A percentile compares a stretch with the other conserved stretches of the same genome.
These are phyloP conservation scores for Apiospora hydei DNA, from an alignment of 2,329 filamentous ascomycete species.

Conservation along the genomic window DNA sequence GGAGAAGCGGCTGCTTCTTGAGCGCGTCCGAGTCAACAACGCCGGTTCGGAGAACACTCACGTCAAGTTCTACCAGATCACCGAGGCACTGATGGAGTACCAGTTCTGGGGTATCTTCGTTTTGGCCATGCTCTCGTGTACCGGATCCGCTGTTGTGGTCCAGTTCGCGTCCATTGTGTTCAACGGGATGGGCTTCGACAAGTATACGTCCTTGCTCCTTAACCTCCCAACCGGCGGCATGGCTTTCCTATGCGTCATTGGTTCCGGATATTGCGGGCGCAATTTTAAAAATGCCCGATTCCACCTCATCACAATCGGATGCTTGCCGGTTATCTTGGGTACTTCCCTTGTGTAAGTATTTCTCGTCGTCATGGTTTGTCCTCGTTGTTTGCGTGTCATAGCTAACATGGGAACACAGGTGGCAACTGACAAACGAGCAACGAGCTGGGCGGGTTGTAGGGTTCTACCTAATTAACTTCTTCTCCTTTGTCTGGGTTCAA, in stretches of 20 bases:
- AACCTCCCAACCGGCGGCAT: constrained; percentile 44
- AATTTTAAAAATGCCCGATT: constrained; percentile 37
- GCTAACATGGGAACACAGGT: constrained; percentile 27
- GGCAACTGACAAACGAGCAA: constrained; percentile 35
- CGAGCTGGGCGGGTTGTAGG: constrained; percentile 38
- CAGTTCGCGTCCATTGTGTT: constrained; percentile 44
- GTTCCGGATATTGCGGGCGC: constrained; percentile 40
- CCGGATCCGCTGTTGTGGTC: constrained; percentile 40
- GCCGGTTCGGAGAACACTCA: constrained; percentile 38
- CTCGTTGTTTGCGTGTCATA: background rate
- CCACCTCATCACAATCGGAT: constrained; percentile 38
- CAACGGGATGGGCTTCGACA: constrained; percentile 45
- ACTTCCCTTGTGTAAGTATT: constrained; percentile 34
- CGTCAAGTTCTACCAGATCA: constrained; percentile 39
- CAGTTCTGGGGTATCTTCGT: constrained; percentile 41
- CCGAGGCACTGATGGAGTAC: constrained; percentile 39
- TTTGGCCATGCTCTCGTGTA: constrained; percentile 40
- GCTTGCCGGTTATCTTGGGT: constrained; percentile 40
- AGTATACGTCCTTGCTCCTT: constrained; percentile 42
- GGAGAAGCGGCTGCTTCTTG: constrained; percentile 36
- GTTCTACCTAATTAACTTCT: constrained; percentile 42
- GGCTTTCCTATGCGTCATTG: constrained; percentile 41
- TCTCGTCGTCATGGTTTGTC: background rate
- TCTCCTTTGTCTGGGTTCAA: constrained; percentile 41
- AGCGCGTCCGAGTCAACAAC: constrained; percentile 41